Conservation (phyloP, 768 basidiomycete genomes). For the Lyophyllum shimeji region DNA sequence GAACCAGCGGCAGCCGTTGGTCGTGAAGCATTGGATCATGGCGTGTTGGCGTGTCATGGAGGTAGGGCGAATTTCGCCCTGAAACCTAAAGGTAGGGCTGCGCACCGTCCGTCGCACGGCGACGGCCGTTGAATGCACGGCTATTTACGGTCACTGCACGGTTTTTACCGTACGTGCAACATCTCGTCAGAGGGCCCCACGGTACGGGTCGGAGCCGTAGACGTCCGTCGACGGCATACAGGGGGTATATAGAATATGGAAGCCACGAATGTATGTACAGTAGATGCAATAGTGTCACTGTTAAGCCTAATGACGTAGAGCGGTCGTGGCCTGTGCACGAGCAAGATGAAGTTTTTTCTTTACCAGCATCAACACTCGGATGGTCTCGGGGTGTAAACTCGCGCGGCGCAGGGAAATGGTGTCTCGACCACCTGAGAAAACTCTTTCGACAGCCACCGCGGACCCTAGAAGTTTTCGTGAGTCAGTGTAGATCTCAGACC, state of each 20-base stretch:
- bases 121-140: background rate
- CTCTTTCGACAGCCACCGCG: too few relatives aligned
- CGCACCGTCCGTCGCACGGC: background rate
- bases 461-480: too few relatives aligned
- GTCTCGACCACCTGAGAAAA: too few relatives aligned
- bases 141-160: background rate
- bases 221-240: background rate
- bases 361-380: background rate
- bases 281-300: background rate
- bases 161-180: background rate
- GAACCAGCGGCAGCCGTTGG: too few relatives aligned
- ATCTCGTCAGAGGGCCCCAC: too few relatives aligned
- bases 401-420: slow-evolving; percentile 14
- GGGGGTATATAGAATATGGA: background rate
- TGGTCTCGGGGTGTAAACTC: slow-evolving; percentile 13
- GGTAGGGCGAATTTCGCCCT: too few relatives aligned
- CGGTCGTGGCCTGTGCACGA: background rate
- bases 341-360: background rate
- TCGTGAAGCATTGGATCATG: too few relatives aligned
- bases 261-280: background rate
- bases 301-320: background rate
- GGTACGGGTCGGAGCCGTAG: background rate
- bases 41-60: too few relatives aligned
- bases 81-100: too few relatives aligned
- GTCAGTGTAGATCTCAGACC: too few relatives aligned